Base-by-base conservation (phyloP, 495 filamentous ascomycete species). In the Penicillium taxi region DNA sequence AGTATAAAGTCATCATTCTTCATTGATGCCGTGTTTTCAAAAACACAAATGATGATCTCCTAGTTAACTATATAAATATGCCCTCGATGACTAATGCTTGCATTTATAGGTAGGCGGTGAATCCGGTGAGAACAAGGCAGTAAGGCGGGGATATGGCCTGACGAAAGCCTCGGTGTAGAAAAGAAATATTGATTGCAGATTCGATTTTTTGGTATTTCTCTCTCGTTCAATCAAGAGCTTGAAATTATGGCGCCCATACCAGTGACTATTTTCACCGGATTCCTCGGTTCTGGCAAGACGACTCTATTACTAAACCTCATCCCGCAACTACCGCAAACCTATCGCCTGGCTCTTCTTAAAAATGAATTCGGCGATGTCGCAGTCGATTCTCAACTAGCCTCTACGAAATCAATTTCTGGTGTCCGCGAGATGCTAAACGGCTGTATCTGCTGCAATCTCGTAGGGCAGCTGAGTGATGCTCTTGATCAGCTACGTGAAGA, bases 371-470 rank as follows among this genome's bases (percentile, higher is more conserved):
- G 91, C 52, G 89, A 96, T 59, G 59, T 98, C 12, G 88, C 86
- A 17, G 72, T 96, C 57, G 91, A 96, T 72, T 87, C 82, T 7
- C 86, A 93, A 58, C 75, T 96, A 12, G 88, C 91, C 27, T 70
- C 82, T 1, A 78, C 82, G 3, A 68, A 73, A 37, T 78, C 88
- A 22, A 86, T 98, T 50, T 75, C 82, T n/a, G 90, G 86, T 36
- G 88, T 93, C 12, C 79, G 80, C 48, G 91, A 98, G 54, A 69
- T 98, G 2, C 78, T 96, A 13, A 90, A 93, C 52, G 91, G 91
- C 44, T 98, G 91, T 61, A 96, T 98, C 53, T 98, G 91, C 71
- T 98, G 91, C 66, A 98, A 96, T 54, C 80, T 96, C 11, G 88
- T 98, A 35, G 91, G 91, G 2, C 84, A 91, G 58, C 74, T 98